Evolutionary conservation across 2,329 filamentous ascomycete species (phyloP), one percentile per base, ranked within the genome.

Genomic region (Colletotrichum sp.): DNA sequence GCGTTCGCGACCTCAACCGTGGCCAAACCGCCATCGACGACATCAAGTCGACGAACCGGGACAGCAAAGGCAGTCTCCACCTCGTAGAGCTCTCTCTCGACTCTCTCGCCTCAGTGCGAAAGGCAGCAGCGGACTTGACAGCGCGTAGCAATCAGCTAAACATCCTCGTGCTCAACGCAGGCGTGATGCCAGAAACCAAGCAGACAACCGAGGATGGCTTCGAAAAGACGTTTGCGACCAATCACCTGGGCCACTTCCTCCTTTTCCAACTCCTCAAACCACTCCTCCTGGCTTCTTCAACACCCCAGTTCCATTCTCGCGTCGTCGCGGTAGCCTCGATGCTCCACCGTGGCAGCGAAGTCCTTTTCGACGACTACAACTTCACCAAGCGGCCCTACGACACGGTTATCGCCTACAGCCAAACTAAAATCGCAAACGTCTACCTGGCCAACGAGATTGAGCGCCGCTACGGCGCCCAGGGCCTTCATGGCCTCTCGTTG

Each of bases 181-280:
- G 80, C 32, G 71, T 79, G 28, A 76, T 78, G 74, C n/a, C 57
- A n/a, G 28, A 75, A 16, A 72, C 66, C 2, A 74, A 74, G 9
- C 55, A 34, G n/a, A 71, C 32, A 3, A 79, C 78, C 5, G 32
- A 18, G 0, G 80, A 82, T 14, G 81, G 80, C 7, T 75, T 78
- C 48, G 81, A 82, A 76, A 79, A 80, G 0, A 89, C 91, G 71
- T 87, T 91, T 71, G 89, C 85, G 28, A 87, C 85, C 7, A 91
- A 91, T 79, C 86, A 91, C 78, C 81, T 92, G 2, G 85, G 82
- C 13, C 88, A 90, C 77, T 92, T 91, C 81, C 84, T 91, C 0
- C 84, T 92, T 24, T 88, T 90, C 78, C 83, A 89, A 24, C 84
- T 90, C 1, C 83, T 92, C 34, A 87, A 87, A 36, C 80, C 84